A percentile compares a stretch with the other conserved stretches of the same genome.
Conservation (phyloP, 768 basidiomycete species). For the Sutorius australiensis region DNA sequence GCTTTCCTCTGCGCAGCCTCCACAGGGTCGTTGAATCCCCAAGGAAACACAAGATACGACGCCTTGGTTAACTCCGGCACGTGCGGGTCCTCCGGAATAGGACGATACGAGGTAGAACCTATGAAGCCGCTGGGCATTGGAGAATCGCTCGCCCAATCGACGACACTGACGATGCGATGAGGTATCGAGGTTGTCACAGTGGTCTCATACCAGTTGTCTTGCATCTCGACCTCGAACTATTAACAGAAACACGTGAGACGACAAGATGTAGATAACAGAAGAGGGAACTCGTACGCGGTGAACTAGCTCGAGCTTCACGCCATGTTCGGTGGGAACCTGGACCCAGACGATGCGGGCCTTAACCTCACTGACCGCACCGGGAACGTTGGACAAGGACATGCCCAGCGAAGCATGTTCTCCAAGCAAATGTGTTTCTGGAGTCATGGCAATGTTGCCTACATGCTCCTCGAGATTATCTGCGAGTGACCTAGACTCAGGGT, state of each 20-base stretch:
- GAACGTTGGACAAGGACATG: slow-evolving; percentile 42
- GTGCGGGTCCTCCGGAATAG: slow-evolving; percentile 9
- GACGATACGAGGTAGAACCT: slow-evolving; percentile 9
- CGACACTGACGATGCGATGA: slow-evolving; percentile 79
- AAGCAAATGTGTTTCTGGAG: slow-evolving; percentile 42
- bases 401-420: slow-evolving; percentile 41
- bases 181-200: slow-evolving; percentile 72
- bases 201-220: slow-evolving; percentile 95
- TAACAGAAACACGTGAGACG: background rate
- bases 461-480: slow-evolving; percentile 48
- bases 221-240: slow-evolving; percentile 88
- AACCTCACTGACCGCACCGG: slow-evolving; percentile 76
- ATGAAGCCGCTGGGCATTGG: slow-evolving; percentile 33
- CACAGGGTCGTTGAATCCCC: slow-evolving; percentile 83
- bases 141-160: slow-evolving; percentile 92
- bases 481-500: slow-evolving; percentile 40
- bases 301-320: slow-evolving; percentile 65
- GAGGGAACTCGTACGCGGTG: slow-evolving; percentile 34
- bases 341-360: slow-evolving; percentile 77
- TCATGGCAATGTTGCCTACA: slow-evolving; percentile 46
- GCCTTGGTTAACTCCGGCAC: slow-evolving; percentile 32
- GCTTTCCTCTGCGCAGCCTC: slow-evolving; percentile 38
- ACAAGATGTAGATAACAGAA: background rate
- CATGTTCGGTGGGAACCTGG: slow-evolving; percentile 70
- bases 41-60: slow-evolving; percentile 67